Percentiles rank a stretch among this genome's conserved stretches.
These are phyloP conservation scores for Mycosarcoma mackinlayi DNA, from an alignment of 1,284 basidiomycete species.

Conservation along the genomic window DNA sequence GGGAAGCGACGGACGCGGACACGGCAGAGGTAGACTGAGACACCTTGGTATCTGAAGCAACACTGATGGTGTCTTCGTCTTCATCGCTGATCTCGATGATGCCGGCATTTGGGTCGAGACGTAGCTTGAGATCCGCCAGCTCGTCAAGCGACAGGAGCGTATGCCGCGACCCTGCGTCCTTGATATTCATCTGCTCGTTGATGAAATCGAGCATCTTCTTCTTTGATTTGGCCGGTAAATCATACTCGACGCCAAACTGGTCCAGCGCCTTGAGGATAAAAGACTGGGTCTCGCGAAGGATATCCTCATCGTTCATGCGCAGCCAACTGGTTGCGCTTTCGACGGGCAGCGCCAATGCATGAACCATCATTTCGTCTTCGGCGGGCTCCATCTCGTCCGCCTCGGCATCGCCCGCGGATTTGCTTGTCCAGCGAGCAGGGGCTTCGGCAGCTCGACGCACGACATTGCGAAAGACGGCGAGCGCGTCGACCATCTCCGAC, in stretches of 20 bases:
- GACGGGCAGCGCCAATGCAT: conserved; percentile 54
- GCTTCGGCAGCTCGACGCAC: conserved; percentile 48
- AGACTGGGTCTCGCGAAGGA: conserved; percentile 59
- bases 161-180: conserved; percentile 42
- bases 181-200: conserved; percentile 57
- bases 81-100: conserved; percentile 48
- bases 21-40: conserved; percentile 10
- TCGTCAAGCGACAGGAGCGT: conserved; percentile 58
- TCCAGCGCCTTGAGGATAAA: conserved; percentile 61
- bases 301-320: conserved; percentile 66
- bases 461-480: conserved; percentile 48
- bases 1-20: background rate
- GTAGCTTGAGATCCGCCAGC: conserved; percentile 56
- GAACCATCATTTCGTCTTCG: conserved; percentile 46
- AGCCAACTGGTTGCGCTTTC: conserved; percentile 62
- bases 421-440: conserved; percentile 27
- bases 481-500: conserved; percentile 61
- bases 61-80: conserved; percentile 38
- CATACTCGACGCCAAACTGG: conserved; percentile 44
- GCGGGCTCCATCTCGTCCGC: conserved; percentile 24
- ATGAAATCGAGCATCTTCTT: conserved; percentile 59
- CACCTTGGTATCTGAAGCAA: conserved; percentile 24
- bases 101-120: conserved; percentile 33
- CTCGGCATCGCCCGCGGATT: conserved; percentile 20
- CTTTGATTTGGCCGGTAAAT: conserved; percentile 46